A percentile compares a stretch with the other conserved stretches of the same genome.
Evolutionary conservation across 768 basidiomycete genomes (phyloP).

Genomic region (Russula brevipes): DNA sequence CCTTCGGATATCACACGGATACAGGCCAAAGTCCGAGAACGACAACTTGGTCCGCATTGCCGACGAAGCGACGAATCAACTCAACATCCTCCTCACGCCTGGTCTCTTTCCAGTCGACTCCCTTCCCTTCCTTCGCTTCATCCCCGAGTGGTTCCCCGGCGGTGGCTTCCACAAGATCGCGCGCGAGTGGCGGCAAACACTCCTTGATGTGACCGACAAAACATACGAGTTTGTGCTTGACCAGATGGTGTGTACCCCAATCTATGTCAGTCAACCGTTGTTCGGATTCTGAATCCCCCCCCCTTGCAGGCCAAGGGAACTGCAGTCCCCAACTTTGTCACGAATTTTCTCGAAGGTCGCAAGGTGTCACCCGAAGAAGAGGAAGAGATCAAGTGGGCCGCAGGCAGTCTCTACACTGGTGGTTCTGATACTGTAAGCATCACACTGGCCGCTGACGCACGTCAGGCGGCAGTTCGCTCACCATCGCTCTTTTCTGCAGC

Average conservation of each 20-base stretch:
- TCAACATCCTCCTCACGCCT: slow-evolving; percentile 18
- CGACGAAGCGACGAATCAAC: slow-evolving; percentile 25
- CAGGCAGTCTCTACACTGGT: slow-evolving; percentile 28
- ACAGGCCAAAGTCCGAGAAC: slow-evolving; percentile 18
- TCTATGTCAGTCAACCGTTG: too few species aligned
- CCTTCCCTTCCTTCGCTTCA: slow-evolving; percentile 25
- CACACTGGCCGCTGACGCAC: too few species aligned
- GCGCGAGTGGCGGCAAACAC: slow-evolving; percentile 24
- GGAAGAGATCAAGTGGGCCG: slow-evolving; percentile 28
- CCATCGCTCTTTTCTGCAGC: not conserved
- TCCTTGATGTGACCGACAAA: slow-evolving; percentile 20
- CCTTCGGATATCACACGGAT: slow-evolving; percentile 25
- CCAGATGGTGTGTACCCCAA: slow-evolving; percentile 16
- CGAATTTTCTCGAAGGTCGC: slow-evolving; percentile 20
- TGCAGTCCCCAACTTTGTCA: slow-evolving; percentile 21
- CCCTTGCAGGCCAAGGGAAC: slow-evolving; percentile 22
- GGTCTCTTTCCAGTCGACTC: slow-evolving; percentile 26
- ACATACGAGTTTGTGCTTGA: slow-evolving; percentile 22
- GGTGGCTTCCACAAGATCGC: slow-evolving; percentile 27
- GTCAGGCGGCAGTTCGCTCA: not conserved
- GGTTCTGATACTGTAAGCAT: slow-evolving; percentile 26
- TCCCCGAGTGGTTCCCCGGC: slow-evolving; percentile 29
- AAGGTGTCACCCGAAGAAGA: slow-evolving; percentile 19
- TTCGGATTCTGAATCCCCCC: not conserved
- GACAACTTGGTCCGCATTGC: slow-evolving; percentile 28